Conservation (phyloP, 768 basidiomycete genomes). For the Boletus pseudo-olivaceus region DNA sequence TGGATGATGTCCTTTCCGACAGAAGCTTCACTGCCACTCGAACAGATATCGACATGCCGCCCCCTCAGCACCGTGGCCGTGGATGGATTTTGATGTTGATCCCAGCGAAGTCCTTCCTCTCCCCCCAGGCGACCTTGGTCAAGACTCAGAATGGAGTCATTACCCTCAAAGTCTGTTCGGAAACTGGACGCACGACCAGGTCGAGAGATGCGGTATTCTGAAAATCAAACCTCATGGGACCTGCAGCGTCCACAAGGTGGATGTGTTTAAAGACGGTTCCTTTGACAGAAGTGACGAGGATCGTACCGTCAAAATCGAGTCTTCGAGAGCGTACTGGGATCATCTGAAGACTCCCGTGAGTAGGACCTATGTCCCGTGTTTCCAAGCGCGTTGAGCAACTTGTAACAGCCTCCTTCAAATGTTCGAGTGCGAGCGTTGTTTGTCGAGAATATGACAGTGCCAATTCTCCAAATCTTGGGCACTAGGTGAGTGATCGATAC, state of each 20-base stretch:
- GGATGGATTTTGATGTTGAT: constrained; percentile 36
- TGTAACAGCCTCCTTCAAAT: constrained; percentile 28
- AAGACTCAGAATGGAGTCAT: constrained; percentile 19
- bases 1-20: not conserved
- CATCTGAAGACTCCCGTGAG: constrained; percentile 32
- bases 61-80: constrained; percentile 42
- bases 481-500: constrained; percentile 39
- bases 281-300: constrained; percentile 13
- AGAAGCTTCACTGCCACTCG: not conserved
- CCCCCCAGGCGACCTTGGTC: constrained; percentile 9
- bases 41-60: constrained; percentile 37
- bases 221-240: not conserved
- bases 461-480: constrained; percentile 55
- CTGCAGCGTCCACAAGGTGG: constrained; percentile 25
- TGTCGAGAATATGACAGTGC: constrained; percentile 47
- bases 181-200: constrained; percentile 35
- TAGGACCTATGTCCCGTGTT: not conserved
- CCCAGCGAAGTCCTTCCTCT: constrained; percentile 13
- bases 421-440: constrained; percentile 49
- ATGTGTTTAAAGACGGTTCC: constrained; percentile 14
- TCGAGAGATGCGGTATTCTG: constrained; percentile 29
- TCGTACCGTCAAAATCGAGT: constrained; percentile 1
- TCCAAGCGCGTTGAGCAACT: not conserved
- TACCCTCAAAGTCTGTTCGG: constrained; percentile 34
- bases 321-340: constrained; percentile 33